A percentile compares a stretch with the other conserved stretches of the same genome.
Conservation (phyloP, 2,329 filamentous ascomycete species). For the Exophiala spinifera region DNA sequence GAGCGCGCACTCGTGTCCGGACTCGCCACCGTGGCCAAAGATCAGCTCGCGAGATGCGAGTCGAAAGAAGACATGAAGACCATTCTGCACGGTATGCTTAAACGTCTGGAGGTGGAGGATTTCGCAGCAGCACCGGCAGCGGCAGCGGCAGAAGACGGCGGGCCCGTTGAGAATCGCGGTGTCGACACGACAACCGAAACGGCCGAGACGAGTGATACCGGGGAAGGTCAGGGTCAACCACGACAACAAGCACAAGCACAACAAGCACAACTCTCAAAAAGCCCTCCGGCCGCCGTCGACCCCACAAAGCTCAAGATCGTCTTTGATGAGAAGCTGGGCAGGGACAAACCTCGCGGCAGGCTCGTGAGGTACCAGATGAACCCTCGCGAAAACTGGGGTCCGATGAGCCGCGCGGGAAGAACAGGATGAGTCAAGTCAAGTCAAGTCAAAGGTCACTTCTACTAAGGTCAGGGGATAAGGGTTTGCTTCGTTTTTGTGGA, state of each 20-base stretch:
- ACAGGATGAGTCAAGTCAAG: no score
- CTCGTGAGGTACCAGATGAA: conserved; percentile 87
- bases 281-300: conserved; percentile 24
- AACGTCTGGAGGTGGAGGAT: conserved; percentile 32
- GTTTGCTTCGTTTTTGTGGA: no score
- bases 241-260: no score
- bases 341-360: conserved; percentile 63
- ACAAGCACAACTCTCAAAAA: conserved; percentile 12
- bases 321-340: conserved; percentile 79
- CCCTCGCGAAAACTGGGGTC: conserved; percentile 90
- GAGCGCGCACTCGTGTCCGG: conserved; percentile 34
- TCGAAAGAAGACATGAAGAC: conserved; percentile 40
- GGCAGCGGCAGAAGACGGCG: no score
- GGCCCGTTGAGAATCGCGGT: no score
- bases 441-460: no score
- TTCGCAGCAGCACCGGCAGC: conserved; percentile 25
- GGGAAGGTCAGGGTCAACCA: no score
- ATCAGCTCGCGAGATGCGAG: conserved; percentile 34
- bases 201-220: no score
- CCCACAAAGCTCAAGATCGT: conserved; percentile 56
- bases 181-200: no score
- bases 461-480: no score
- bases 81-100: conserved; percentile 45
- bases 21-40: conserved; percentile 40
- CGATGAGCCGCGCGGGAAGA: conserved; percentile 55